Percentiles rank a stretch among this genome's conserved stretches.
Evolutionary conservation across 2,329 filamentous ascomycete genomes (phyloP).

Genomic region (Talaromyces pinophilus): DNA sequence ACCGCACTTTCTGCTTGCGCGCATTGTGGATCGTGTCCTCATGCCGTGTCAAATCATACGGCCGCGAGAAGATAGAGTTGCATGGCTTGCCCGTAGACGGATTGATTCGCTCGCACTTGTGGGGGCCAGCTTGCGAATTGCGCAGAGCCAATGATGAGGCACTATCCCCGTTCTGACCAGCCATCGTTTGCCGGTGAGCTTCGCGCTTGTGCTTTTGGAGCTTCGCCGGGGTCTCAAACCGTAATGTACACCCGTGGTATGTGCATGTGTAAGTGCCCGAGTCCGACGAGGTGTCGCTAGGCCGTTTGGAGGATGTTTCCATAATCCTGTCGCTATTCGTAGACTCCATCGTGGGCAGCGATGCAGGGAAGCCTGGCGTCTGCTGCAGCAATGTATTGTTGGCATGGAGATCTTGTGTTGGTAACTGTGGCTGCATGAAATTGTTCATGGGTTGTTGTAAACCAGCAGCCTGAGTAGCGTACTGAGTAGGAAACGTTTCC

Average conservation of each 20-base stretch:
- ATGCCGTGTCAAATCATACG: slow-evolving; percentile 93
- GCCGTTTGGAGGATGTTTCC: slow-evolving; percentile 50
- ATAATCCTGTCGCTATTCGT: slow-evolving; percentile 35
- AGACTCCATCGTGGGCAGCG: slow-evolving; percentile 49
- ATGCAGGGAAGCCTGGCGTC: slow-evolving; percentile 60
- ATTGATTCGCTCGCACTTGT: slow-evolving; percentile 90
- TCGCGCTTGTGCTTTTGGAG: slow-evolving; percentile 96
- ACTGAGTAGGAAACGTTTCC: slow-evolving; percentile 45
- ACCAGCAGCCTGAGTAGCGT: slow-evolving; percentile 44
- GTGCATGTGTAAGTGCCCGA: slow-evolving; percentile 94
- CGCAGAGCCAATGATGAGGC: slow-evolving; percentile 59
- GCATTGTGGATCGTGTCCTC: slow-evolving; percentile 98
- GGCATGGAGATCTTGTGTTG: slow-evolving; percentile 26
- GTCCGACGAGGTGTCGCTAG: slow-evolving; percentile 68
- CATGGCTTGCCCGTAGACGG: slow-evolving; percentile 93
- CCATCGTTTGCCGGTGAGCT: slow-evolving; percentile 71
- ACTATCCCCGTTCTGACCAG: slow-evolving; percentile 45
- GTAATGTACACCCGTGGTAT: slow-evolving; percentile 83
- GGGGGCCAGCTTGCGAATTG: slow-evolving; percentile 89
- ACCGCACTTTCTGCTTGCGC: slow-evolving; percentile 91
- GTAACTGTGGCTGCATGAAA: slow-evolving; percentile 31
- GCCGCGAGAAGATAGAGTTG: slow-evolving; percentile 89
- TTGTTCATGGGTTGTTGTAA: slow-evolving; percentile 55
- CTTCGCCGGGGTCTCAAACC: slow-evolving; percentile 83
- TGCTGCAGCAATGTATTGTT: slow-evolving; percentile 40